phyloP scores from a whole-genome alignment of 345 rosid genomes.

The Clarkia xantiana region DNA sequence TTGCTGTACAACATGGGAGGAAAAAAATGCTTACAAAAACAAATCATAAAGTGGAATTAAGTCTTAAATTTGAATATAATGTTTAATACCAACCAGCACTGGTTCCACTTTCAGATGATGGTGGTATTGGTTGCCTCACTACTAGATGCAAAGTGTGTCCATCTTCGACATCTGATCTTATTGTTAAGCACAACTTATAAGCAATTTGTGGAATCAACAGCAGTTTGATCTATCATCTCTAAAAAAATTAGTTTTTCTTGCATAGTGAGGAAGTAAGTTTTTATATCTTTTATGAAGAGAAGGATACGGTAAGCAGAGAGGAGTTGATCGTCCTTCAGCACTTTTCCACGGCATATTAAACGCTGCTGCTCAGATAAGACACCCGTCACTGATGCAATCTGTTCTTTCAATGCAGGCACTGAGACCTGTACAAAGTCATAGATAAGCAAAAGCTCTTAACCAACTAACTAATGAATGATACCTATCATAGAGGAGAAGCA shows the following conservation, averaged over 20 bases:
- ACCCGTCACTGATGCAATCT: constrained; percentile 65
- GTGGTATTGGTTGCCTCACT: constrained; percentile 51
- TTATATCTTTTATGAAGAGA: background rate
- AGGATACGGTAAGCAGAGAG: constrained; percentile 87
- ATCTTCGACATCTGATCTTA: constrained; percentile 58
- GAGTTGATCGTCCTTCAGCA: constrained; percentile 62
- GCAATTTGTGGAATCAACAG: background rate
- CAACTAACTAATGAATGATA: background rate
- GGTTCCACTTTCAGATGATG: constrained; percentile 29
- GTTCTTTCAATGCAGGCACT: constrained; percentile 68
- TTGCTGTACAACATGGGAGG: constrained; percentile 13
- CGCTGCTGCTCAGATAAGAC: constrained; percentile 65
- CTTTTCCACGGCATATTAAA: constrained; percentile 71
- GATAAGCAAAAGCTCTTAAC: no score
- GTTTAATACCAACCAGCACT: constrained; percentile 28
- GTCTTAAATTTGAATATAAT: no score
- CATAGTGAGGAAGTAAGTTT: no score
- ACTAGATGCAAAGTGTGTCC: constrained; percentile 79
- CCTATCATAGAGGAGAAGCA: background rate
- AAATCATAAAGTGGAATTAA: no score
- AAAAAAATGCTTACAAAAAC: background rate
- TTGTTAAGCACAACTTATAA: constrained; percentile 19
- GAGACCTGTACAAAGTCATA: constrained; percentile 21
- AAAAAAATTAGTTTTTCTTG: no score
- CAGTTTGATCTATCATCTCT: no score